Percentiles rank a stretch among this genome's conserved stretches.
Conservation (phyloP, 139 green algal species). For the Mychonastes homosphaera region DNA sequence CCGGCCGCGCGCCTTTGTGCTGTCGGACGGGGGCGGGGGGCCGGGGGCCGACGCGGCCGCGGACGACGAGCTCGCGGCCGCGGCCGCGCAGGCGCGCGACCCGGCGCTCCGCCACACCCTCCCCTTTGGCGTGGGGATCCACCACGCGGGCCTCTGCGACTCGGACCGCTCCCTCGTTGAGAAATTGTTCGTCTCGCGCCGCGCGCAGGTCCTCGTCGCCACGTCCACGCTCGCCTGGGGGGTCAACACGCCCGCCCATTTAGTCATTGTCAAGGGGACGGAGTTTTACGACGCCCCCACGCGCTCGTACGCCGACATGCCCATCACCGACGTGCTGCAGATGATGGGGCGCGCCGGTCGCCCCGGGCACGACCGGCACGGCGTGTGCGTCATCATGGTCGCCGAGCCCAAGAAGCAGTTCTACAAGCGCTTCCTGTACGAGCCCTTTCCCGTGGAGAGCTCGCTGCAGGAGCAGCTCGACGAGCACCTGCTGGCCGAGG, state of each 20-base stretch:
- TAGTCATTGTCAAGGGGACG: conserved; percentile 96
- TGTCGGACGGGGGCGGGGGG: conserved; percentile 7
- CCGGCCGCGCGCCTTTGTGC: conserved; percentile 64
- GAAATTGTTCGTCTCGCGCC: conserved; percentile 72
- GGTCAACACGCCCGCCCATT: conserved; percentile 87
- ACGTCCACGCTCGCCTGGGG: conserved; percentile 91
- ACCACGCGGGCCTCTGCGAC: conserved; percentile 86
- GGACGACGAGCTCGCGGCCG: conserved; percentile 6
- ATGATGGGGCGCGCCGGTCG: conserved; percentile 85
- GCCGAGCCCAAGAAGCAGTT: conserved; percentile 96
- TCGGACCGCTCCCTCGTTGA: conserved; percentile 75
- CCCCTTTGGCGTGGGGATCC: conserved; percentile 93
- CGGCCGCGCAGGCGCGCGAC: conserved; percentile 39
- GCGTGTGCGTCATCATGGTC: conserved; percentile 92
- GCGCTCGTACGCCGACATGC: conserved; percentile 86
- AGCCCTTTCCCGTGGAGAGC: conserved; percentile 95
- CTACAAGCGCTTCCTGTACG: conserved; percentile 99
- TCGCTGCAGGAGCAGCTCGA: conserved; percentile 65
- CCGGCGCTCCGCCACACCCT: conserved; percentile 23
- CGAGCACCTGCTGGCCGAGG: conserved; percentile 95
- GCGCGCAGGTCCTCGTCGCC: conserved; percentile 88
- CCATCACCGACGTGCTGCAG: conserved; percentile 95
- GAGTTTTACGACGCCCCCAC: conserved; percentile 87
- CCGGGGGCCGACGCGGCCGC: too few relatives aligned
- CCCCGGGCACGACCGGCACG: conserved; percentile 85